Evolutionary conservation across 257 asterid genomes (phyloP).

Genomic region (Avicennia marina): DNA sequence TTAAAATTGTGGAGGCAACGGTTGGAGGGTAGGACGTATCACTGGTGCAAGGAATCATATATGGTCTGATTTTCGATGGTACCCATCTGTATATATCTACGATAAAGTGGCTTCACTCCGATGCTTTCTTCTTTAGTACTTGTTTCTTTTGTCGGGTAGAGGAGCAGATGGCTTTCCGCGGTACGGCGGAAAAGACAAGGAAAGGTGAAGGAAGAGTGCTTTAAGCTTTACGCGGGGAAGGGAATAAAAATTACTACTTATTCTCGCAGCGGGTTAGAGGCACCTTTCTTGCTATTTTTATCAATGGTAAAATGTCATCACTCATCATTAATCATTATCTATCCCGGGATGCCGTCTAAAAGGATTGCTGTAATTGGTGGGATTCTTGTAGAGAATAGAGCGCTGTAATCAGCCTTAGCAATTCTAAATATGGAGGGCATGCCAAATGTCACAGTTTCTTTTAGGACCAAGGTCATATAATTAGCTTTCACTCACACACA

Average conservation of each 20-base stretch:
- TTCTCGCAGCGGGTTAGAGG: too few relatives aligned
- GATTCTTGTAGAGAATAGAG: neutral
- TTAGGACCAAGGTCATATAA: neutral
- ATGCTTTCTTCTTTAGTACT: slow-evolving; percentile 16
- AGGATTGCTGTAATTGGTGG: neutral
- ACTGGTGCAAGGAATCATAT: slow-evolving; percentile 36
- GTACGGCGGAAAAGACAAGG: slow-evolving; percentile 25
- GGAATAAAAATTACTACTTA: too few relatives aligned
- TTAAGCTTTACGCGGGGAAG: too few relatives aligned
- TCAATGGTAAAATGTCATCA: neutral
- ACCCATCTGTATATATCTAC: slow-evolving; percentile 9
- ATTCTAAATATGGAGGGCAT: neutral
- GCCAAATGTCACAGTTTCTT: slow-evolving; percentile 12
- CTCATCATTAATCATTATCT: slow-evolving; percentile 2
- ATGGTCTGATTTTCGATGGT: slow-evolving; percentile 25
- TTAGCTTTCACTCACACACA: neutral
- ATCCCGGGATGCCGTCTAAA: slow-evolving; percentile 13
- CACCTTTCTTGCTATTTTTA: neutral
- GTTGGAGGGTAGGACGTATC: slow-evolving; percentile 43
- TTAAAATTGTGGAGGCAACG: slow-evolving; percentile 25
- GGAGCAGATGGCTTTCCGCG: slow-evolving; percentile 22
- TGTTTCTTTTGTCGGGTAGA: slow-evolving; percentile 26
- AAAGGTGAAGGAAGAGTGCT: too few relatives aligned
- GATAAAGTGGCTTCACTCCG: slow-evolving; percentile 16
- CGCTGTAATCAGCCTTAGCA: neutral